Evolutionary conservation across 2,329 filamentous ascomycete species (phyloP).

Genomic region (Myotisia sp.): DNA sequence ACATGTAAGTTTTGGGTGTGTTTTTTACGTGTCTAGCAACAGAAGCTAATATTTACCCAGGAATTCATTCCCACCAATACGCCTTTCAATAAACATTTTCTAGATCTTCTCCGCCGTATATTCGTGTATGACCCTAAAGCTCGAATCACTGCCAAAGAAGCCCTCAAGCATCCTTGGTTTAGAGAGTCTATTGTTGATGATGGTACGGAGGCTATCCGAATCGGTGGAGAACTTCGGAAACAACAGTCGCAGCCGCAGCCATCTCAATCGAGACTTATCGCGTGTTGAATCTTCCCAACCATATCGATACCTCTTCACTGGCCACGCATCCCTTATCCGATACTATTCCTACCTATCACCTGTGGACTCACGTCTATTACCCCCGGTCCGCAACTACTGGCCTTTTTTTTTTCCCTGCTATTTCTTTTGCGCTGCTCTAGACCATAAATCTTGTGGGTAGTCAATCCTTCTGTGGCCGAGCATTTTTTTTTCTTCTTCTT

Average conservation of each 20-base stretch:
- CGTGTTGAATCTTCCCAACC: no score
- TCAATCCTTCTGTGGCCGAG: no score
- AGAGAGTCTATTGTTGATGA: constrained; percentile 50
- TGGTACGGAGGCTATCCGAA: constrained; percentile 49
- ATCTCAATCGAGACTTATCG: background rate
- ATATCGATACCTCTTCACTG: no score
- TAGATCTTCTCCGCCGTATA: constrained; percentile 48
- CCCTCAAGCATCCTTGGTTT: constrained; percentile 54
- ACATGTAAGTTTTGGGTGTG: constrained; percentile 32
- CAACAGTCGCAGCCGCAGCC: background rate
- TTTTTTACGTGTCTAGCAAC: background rate
- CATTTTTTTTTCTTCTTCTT: background rate
- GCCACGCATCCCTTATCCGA: no score
- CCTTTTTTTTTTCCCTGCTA: no score
- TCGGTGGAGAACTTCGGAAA: constrained; percentile 32
- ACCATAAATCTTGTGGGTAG: no score
- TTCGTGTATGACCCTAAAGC: constrained; percentile 54
- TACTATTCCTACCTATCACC: no score
- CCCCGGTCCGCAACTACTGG: background rate
- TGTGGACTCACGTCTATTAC: no score
- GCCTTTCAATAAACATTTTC: constrained; percentile 48
- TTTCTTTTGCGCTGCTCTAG: no score
- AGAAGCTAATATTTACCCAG: constrained; percentile 26
- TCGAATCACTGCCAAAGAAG: constrained; percentile 50
- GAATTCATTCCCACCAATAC: constrained; percentile 48